Evolutionary conservation across 2,329 filamentous ascomycete genomes (phyloP).

Genomic region (Trichoderma simmonsii): DNA sequence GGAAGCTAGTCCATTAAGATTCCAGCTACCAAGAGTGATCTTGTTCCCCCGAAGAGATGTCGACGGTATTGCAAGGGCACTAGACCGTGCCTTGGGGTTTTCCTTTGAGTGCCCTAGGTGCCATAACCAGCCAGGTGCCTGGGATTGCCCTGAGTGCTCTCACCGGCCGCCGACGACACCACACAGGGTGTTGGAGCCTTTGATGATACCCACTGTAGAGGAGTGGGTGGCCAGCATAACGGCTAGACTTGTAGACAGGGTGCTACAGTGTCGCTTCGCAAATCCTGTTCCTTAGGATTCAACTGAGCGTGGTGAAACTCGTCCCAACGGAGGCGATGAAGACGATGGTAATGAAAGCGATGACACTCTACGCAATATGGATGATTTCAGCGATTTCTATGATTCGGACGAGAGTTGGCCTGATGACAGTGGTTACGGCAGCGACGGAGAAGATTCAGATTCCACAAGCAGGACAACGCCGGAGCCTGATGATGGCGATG

Average conservation of each 20-base stretch:
- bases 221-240: background rate
- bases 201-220: background rate
- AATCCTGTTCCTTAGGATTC: background rate
- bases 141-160: slow-evolving; percentile 43
- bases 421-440: background rate
- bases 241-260: background rate
- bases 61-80: slow-evolving; percentile 74
- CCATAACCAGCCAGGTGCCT: too few relatives aligned
- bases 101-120: too few relatives aligned
- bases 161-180: slow-evolving; percentile 61
- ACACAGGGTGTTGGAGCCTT: slow-evolving; percentile 37
- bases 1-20: background rate
- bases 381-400: background rate
- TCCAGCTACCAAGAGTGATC: slow-evolving; percentile 69
- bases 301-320: background rate
- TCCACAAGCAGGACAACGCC: background rate
- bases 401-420: background rate
- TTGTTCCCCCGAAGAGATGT: slow-evolving; percentile 96
- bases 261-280: background rate
- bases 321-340: background rate
- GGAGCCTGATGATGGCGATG: background rate
- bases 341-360: background rate
- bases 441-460: background rate
- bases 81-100: slow-evolving; percentile 72
- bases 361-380: background rate